A percentile compares a stretch with the other conserved stretches of the same genome.
Evolutionary conservation across 129 eudicot genomes (phyloP).

Genomic region (Pseudognaphalium luteoalbum): DNA sequence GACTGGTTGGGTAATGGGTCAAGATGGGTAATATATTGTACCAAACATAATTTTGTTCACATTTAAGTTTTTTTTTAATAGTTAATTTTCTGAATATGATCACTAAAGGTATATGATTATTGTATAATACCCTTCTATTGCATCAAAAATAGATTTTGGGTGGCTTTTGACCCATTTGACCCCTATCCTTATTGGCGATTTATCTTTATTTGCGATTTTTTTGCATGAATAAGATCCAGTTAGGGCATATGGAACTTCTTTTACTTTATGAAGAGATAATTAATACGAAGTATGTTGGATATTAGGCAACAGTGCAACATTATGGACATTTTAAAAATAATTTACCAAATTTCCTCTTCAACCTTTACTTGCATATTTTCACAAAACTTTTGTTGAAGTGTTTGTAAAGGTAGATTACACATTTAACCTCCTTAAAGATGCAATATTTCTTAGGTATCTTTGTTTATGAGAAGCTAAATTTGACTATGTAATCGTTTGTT

Average conservation of each 20-base stretch:
- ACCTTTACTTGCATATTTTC: neutral
- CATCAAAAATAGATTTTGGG: neutral
- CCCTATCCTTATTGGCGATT: no score
- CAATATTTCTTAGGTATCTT: neutral
- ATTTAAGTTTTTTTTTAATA: neutral
- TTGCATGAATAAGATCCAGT: neutral
- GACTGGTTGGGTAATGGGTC: neutral
- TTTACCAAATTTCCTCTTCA: neutral
- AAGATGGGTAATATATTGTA: neutral
- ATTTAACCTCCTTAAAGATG: neutral
- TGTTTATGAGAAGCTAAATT: neutral
- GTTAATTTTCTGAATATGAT: neutral
- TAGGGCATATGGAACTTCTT: neutral
- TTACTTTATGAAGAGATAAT: neutral
- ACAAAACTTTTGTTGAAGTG: neutral
- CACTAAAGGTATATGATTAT: neutral
- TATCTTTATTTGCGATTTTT: no score
- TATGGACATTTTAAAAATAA: neutral
- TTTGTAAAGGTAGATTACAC: neutral
- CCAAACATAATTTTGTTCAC: neutral
- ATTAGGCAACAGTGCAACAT: neutral
- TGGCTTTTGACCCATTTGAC: neutral
- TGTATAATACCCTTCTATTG: neutral
- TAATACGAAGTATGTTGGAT: neutral
- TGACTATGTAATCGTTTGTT: neutral